Conservation (phyloP, 2,329 filamentous ascomycete species). For the Colletotrichum somersetense region DNA sequence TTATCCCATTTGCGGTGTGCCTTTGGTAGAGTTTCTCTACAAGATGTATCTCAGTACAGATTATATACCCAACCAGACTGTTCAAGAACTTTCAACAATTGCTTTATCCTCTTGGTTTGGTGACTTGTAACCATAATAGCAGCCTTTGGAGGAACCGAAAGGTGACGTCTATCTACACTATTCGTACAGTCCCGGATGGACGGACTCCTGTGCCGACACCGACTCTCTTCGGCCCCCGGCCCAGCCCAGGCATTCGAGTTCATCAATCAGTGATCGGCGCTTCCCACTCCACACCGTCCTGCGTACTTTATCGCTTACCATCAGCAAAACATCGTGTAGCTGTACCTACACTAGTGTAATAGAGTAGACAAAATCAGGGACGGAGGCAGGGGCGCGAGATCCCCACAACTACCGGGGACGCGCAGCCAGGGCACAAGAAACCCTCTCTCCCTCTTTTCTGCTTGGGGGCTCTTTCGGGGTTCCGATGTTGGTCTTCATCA, state of each 20-base stretch:
- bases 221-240: constrained; percentile 28
- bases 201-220: constrained; percentile 1
- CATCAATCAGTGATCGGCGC: constrained; percentile 20
- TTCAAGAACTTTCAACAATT: not conserved
- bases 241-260: not conserved
- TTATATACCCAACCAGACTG: constrained; percentile 32
- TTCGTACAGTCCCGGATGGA: not conserved
- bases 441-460: not conserved
- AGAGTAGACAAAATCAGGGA: not conserved
- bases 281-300: not conserved
- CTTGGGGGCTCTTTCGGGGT: too few species aligned
- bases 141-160: not conserved
- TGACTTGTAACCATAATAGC: not conserved
- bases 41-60: constrained; percentile 8
- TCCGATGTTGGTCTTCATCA: not conserved
- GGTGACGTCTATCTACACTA: not conserved
- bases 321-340: not conserved
- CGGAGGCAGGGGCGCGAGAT: not conserved
- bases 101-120: not conserved
- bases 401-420: not conserved
- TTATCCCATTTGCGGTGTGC: not conserved
- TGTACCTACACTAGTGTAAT: too few species aligned
- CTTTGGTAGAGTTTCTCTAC: constrained; percentile 7
- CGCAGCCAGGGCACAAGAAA: constrained; percentile 2
- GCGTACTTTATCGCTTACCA: constrained; percentile 13